These are phyloP conservation scores for Anthracocystis panici-leucophaei DNA, from an alignment of 1,284 basidiomycete species.

Conservation along the genomic window DNA sequence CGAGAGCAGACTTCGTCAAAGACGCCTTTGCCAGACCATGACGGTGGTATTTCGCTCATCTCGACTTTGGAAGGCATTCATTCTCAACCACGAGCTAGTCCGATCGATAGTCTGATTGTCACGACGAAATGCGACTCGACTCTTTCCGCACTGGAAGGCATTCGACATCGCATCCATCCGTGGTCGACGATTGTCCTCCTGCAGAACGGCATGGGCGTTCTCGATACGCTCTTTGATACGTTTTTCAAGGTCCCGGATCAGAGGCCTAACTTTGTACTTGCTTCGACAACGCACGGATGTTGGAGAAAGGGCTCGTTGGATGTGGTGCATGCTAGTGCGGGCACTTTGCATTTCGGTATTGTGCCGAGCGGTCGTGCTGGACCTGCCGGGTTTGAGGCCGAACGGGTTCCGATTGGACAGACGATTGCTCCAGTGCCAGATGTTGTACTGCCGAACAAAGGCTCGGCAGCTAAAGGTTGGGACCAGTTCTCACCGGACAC, in stretches of 20 bases:
- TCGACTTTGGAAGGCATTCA: slow-evolving; percentile 30
- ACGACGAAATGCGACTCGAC: slow-evolving; percentile 83
- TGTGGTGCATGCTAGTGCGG: slow-evolving; percentile 81
- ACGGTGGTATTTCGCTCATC: slow-evolving; percentile 48
- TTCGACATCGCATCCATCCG: slow-evolving; percentile 77
- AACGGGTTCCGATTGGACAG: slow-evolving; percentile 29
- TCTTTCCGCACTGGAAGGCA: slow-evolving; percentile 74
- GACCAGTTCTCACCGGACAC: slow-evolving; percentile 34
- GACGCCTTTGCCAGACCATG: slow-evolving; percentile 38
- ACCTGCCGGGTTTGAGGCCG: slow-evolving; percentile 23
- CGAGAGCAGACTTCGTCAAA: slow-evolving; percentile 26
- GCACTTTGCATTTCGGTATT: slow-evolving; percentile 82
- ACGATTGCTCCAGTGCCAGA: slow-evolving; percentile 18
- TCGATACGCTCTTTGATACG: slow-evolving; percentile 79
- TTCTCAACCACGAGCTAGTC: slow-evolving; percentile 37
- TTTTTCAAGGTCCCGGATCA: slow-evolving; percentile 80
- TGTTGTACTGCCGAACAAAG: slow-evolving; percentile 2
- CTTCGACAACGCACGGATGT: slow-evolving; percentile 84
- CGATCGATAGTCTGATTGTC: slow-evolving; percentile 76
- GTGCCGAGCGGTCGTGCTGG: slow-evolving; percentile 75
- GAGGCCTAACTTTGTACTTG: slow-evolving; percentile 88
- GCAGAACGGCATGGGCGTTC: slow-evolving; percentile 90
- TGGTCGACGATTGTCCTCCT: slow-evolving; percentile 86
- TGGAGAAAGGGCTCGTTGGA: slow-evolving; percentile 72
- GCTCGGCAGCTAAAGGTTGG: slow-evolving; percentile 23